phyloP scores from a whole-genome alignment of 140 eudicot species.

The Artemisia princeps region DNA sequence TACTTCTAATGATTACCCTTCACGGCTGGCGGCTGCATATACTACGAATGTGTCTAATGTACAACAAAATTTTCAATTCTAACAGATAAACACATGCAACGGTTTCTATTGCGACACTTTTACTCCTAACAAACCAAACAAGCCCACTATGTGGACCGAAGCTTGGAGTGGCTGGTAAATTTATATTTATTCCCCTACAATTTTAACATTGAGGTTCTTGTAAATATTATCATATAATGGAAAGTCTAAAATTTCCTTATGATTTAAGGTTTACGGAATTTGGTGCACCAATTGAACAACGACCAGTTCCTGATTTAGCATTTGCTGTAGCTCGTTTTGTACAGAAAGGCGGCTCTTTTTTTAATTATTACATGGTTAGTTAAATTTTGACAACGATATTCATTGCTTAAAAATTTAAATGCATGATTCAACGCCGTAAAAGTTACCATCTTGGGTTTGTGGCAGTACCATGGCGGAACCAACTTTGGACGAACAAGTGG shows the following conservation, averaged over 20 bases:
- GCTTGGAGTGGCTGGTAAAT: constrained; percentile 98
- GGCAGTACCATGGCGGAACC: constrained; percentile 92
- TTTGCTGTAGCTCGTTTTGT: constrained; percentile 89
- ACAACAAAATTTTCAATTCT: constrained; percentile 2
- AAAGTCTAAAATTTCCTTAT: not conserved
- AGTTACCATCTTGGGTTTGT: constrained; percentile 14
- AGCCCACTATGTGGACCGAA: constrained; percentile 89
- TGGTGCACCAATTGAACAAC: constrained; percentile 57
- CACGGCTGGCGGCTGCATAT: not conserved
- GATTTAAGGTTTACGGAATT: constrained; percentile 73
- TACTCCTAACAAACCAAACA: constrained; percentile 71
- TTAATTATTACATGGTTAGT: constrained; percentile 93
- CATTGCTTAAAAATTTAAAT: not conserved
- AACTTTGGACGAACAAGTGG: constrained; percentile 91
- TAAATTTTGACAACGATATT: not conserved
- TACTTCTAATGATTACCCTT: too few species aligned
- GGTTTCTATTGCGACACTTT: constrained; percentile 83
- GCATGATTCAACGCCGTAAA: not conserved
- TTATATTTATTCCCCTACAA: not conserved
- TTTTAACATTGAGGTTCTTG: not conserved
- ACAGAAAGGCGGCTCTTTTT: constrained; percentile 70
- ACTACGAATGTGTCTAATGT: not conserved
- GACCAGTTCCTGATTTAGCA: constrained; percentile 93
- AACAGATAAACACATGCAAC: constrained; percentile 84
- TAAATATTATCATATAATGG: not conserved